phyloP scores from a whole-genome alignment of 495 filamentous ascomycete species.

The Lepidopterella palustris region DNA sequence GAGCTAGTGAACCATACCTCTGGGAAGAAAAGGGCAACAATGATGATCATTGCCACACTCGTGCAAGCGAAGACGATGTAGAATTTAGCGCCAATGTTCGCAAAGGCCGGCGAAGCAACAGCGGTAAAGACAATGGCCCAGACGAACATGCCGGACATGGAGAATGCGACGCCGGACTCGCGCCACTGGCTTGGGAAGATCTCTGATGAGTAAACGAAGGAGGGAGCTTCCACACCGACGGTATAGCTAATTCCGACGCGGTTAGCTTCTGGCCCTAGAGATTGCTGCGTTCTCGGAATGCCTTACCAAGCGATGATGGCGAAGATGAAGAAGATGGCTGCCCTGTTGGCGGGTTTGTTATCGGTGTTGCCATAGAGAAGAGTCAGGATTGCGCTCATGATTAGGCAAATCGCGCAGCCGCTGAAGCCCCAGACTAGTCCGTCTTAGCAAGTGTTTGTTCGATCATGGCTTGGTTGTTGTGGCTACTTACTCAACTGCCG shows the following conservation, averaged over 20 bases:
- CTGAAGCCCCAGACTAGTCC: background rate
- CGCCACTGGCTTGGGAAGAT: background rate
- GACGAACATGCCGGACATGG: background rate
- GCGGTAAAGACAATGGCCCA: background rate
- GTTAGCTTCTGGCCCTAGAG: background rate
- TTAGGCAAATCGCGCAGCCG: background rate
- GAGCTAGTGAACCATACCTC: background rate
- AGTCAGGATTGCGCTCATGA: background rate
- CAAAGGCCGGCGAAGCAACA: background rate
- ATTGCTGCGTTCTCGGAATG: background rate
- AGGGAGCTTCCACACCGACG: background rate
- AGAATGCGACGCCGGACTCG: background rate
- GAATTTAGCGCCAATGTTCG: background rate
- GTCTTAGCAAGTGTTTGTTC: too few species aligned
- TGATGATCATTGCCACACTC: background rate
- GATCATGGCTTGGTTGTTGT: too few species aligned
- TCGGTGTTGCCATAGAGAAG: background rate
- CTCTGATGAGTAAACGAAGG: background rate
- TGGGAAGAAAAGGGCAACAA: background rate
- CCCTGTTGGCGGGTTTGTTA: background rate
- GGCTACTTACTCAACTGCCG: background rate
- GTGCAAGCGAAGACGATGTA: background rate
- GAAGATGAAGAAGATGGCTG: background rate
- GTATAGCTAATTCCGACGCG: background rate
- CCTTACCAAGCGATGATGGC: background rate